Conservation (phyloP, 768 basidiomycete species). For the Sutorius australiensis region DNA sequence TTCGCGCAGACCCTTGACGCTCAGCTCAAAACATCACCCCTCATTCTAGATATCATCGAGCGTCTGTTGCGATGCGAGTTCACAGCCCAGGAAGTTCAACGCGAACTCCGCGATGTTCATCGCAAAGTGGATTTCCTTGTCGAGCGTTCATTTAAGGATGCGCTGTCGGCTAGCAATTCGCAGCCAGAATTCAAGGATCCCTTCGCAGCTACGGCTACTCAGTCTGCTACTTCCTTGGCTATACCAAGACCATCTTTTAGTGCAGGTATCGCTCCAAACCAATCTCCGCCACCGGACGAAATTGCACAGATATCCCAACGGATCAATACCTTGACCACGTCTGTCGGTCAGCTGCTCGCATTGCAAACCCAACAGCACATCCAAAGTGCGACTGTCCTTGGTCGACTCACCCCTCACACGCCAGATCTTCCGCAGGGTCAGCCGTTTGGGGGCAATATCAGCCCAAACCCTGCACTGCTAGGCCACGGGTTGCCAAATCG, state of each 20-base stretch:
- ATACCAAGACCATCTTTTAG: constrained; percentile 61
- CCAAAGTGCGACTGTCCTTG: constrained; percentile 40
- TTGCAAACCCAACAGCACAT: constrained; percentile 71
- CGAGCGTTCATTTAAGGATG: constrained; percentile 51
- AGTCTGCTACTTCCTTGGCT: constrained; percentile 34
- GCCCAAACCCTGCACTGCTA: constrained; percentile 39
- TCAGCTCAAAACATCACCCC: constrained; percentile 71
- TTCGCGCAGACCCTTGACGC: constrained; percentile 54
- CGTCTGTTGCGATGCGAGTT: constrained; percentile 70
- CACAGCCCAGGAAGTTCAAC: constrained; percentile 66
- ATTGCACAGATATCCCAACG: constrained; percentile 74
- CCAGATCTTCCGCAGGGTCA: constrained; percentile 47
- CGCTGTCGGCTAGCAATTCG: constrained; percentile 18
- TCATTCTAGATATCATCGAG: constrained; percentile 73
- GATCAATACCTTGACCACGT: constrained; percentile 73
- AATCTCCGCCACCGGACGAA: constrained; percentile 63
- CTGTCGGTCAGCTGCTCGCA: constrained; percentile 80
- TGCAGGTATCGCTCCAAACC: constrained; percentile 69
- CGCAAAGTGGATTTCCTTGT: constrained; percentile 76
- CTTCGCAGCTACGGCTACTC: constrained; percentile 47
- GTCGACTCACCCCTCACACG: constrained; percentile 31
- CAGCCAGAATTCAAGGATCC: constrained; percentile 84
- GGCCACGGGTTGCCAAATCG: constrained; percentile 64
- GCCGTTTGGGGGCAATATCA: constrained; percentile 34
- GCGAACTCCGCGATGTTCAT: constrained; percentile 68